phyloP scores from a whole-genome alignment of 345 rosid species.

The Eucalyptus polyanthemos region DNA sequence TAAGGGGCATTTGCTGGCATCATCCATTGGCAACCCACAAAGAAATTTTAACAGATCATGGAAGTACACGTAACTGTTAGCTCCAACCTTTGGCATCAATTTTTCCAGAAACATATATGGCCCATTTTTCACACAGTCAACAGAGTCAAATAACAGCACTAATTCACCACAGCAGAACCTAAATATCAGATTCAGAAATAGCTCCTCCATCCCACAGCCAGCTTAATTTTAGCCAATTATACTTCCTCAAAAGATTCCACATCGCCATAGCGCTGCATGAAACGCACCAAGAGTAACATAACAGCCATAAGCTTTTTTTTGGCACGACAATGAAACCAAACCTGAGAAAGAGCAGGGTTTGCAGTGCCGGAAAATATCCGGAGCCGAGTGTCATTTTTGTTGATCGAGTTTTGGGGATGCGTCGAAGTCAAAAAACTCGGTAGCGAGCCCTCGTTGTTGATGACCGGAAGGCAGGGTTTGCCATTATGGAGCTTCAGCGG shows the following conservation, averaged over 20 bases:
- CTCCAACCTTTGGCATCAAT: neutral
- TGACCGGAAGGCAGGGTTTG: slow-evolving; percentile 31
- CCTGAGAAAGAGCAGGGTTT: slow-evolving; percentile 89
- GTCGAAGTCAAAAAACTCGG: slow-evolving; percentile 26
- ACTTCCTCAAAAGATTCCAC: neutral
- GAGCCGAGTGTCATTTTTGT: slow-evolving; percentile 50
- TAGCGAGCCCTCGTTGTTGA: slow-evolving; percentile 10
- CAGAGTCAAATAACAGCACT: neutral
- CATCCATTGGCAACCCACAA: neutral
- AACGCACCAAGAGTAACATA: neutral
- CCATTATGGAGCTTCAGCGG: slow-evolving; percentile 48
- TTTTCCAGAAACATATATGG: neutral
- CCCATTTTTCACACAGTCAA: neutral
- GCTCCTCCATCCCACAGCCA: neutral
- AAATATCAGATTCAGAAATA: neutral
- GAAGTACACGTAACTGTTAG: neutral
- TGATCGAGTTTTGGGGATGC: slow-evolving; percentile 10
- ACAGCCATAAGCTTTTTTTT: neutral
- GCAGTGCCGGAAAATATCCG: slow-evolving; percentile 95
- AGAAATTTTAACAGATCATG: neutral
- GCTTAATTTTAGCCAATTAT: neutral
- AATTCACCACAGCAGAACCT: neutral
- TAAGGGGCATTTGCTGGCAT: neutral
- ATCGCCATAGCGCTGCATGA: neutral
- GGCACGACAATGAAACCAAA: neutral